Percentiles rank a stretch among this genome's conserved stretches.
Evolutionary conservation across 1,284 basidiomycete genomes (phyloP).

Genomic region (Naganishia liquefaciens): DNA sequence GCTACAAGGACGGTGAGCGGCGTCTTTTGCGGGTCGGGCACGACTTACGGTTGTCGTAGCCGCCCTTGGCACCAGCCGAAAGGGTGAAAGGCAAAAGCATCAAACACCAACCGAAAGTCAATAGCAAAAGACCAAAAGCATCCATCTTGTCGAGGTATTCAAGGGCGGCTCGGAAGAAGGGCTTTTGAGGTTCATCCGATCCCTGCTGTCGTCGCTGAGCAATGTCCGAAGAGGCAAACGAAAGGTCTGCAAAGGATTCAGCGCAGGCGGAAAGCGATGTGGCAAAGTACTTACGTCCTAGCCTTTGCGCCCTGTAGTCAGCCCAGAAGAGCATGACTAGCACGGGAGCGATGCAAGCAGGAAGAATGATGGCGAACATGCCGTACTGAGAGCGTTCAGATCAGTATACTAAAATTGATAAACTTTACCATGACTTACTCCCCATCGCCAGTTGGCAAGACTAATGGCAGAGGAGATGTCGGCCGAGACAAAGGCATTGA

Average conservation of each 20-base stretch:
- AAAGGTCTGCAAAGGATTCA: not conserved
- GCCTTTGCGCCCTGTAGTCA: constrained; percentile 46
- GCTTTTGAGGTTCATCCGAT: constrained; percentile 19
- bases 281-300: constrained; percentile 39
- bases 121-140: constrained; percentile 50
- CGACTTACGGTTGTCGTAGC: constrained; percentile 49
- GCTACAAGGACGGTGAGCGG: constrained; percentile 31
- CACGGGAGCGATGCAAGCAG: constrained; percentile 41
- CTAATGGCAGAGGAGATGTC: constrained; percentile 65
- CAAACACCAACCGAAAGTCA: constrained; percentile 50
- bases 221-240: constrained; percentile 35
- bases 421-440: constrained; percentile 44
- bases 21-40: not conserved
- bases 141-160: constrained; percentile 45
- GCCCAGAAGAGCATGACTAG: constrained; percentile 51
- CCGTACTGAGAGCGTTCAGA: too few relatives aligned
- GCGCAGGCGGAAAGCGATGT: not conserved
- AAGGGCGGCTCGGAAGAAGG: constrained; percentile 33
- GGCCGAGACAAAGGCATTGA: constrained; percentile 48
- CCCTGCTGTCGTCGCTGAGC: constrained; percentile 18
- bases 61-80: constrained; percentile 42
- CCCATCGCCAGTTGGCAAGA: constrained; percentile 68
- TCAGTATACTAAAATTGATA: not conserved
- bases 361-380: constrained; percentile 54
- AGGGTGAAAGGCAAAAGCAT: constrained; percentile 53